Base-by-base conservation (phyloP, 1,139 yeast genomes). In the Lodderomyces orthopsilosis region DNA sequence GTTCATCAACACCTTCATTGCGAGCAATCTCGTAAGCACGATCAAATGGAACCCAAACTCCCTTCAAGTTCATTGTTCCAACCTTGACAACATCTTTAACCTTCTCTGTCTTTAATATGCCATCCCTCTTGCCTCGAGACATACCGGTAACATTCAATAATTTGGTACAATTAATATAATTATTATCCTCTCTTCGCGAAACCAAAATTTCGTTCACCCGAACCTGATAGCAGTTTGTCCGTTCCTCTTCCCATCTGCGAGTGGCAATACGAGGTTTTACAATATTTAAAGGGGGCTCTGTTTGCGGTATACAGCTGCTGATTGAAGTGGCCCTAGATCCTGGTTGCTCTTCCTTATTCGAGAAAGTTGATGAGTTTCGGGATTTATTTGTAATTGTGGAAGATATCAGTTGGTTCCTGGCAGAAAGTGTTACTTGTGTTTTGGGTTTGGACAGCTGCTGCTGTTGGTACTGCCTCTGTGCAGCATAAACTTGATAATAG, bases 51-150 rank as follows among this genome's bases (percentile, higher is more conserved):
- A 78, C 69, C 83, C 83, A 77, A 1, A 77, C 81, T 0, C 76
- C 83, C 51, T 77, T 77, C 49, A 77, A 61, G 50, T 73, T 73
- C 79, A 77, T 77, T 2, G 76, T 65, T 0, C 83, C 83, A 8
- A 69, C 67, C 49, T 75, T 75, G 14, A 77, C 75, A 0, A 77
- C 82, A 19, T 55, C 60, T 30, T 76, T 63, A 3, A 57, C 55
- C 48, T 65, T 68, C 49, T 77, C 83, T 2, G 74, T 60, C 49
- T 77, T 77, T 37, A 77, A 71, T 50, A 93, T 85, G 10, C 98
- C 97, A 65, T 91, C 98, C 51, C 98, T 77, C 51, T 95, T 83
- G 12, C 98, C 98, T 51, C 98, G 77, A 10, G 97, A 89, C 93
- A 93, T 87, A 45, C 90, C 93, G 10, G 96, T 93, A 21, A 90